phyloP scores from a whole-genome alignment of 805 yeast genomes.

The Wickerhamiella lipophila region DNA sequence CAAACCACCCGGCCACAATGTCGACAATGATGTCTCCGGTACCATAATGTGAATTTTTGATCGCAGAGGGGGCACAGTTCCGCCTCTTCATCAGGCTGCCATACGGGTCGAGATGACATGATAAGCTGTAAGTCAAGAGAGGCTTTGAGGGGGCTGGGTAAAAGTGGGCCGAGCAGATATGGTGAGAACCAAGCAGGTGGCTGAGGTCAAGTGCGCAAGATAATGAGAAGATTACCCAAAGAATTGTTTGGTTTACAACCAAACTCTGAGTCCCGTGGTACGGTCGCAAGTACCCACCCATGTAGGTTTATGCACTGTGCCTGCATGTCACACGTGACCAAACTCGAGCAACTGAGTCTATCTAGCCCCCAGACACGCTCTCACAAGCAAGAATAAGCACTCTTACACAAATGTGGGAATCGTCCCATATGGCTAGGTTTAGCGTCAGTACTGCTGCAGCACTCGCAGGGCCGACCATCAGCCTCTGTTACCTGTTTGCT shows the following conservation, averaged over 20 bases:
- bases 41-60: conserved; percentile 42
- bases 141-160: not conserved
- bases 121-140: not conserved
- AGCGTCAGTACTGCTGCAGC: not conserved
- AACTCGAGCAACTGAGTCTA: not conserved
- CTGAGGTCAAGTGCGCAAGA: too few species aligned
- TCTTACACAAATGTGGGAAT: not conserved
- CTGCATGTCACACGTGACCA: not conserved
- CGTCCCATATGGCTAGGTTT: not conserved
- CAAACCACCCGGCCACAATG: conserved; percentile 71
- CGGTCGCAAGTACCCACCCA: too few species aligned
- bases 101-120: conserved; percentile 31
- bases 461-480: not conserved
- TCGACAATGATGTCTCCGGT: conserved; percentile 68
- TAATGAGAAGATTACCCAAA: too few species aligned
- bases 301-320: not conserved
- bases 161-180: not conserved
- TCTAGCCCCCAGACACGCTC: not conserved
- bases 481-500: conserved; percentile 38
- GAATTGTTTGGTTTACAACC: too few species aligned
- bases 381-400: not conserved
- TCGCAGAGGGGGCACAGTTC: conserved; percentile 44
- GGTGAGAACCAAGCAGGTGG: not conserved
- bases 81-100: conserved; percentile 61
- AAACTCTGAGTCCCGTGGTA: too few species aligned